Percentiles rank a stretch among this genome's conserved stretches.
Conservation (phyloP, 306 rosid species). For the Spatholobus suberectus region DNA sequence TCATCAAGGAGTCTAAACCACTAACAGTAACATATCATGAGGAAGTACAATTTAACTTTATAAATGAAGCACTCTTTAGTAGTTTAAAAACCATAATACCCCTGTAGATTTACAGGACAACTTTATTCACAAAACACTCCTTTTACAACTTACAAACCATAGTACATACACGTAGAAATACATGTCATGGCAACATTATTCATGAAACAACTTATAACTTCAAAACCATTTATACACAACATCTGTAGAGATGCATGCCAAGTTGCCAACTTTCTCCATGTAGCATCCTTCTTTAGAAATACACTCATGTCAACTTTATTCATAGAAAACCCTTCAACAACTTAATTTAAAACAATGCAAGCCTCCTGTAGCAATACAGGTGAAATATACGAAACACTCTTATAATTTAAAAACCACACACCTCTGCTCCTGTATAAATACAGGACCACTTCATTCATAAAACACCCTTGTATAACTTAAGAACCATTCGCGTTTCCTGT, state of each 20-base stretch:
- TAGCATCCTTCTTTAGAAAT: neutral
- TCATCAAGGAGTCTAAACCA: too few species aligned
- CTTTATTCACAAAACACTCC: neutral
- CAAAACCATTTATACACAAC: neutral
- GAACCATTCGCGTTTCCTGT: neutral
- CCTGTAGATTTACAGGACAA: neutral
- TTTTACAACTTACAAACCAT: neutral
- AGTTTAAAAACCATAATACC: neutral
- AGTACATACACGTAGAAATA: neutral
- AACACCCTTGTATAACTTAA: too few species aligned
- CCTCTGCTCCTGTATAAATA: neutral
- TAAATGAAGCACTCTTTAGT: too few species aligned
- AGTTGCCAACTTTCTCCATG: neutral
- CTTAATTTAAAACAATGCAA: neutral
- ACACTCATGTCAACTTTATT: neutral
- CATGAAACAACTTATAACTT: neutral
- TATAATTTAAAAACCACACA: neutral
- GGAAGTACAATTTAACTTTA: too few species aligned
- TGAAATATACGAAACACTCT: neutral
- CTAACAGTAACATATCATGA: too few species aligned
- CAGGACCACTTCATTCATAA: neutral
- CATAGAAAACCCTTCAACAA: neutral
- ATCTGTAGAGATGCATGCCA: neutral
- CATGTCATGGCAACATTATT: neutral
- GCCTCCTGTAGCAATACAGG: neutral